Evolutionary conservation across 2,329 filamentous ascomycete species (phyloP), one percentile per base, ranked within the genome.

Genomic region (Rhinocladiella similis): DNA sequence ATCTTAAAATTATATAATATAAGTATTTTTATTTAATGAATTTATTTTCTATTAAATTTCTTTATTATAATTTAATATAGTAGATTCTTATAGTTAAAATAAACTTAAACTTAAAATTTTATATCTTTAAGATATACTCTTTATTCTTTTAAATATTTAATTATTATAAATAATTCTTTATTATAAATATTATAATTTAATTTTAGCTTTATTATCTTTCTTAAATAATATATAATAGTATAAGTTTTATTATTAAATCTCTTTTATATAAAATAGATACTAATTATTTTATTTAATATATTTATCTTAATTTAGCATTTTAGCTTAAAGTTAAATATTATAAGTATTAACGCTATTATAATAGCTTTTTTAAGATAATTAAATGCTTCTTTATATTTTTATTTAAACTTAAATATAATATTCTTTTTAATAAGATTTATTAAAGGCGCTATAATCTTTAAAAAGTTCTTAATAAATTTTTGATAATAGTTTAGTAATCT

Each of bases 401-500:
- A 19, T 47, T 2, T 36, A 38, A 41, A 55, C n/a, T 51, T 18
- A 38, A 54, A 60, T 22, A 18, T 33, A 66, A 50, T 12, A n/a
- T n/a, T n/a, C n/a, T n/a, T n/a, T n/a, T n/a, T n/a, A n/a, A n/a
- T n/a, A n/a, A n/a, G n/a, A n/a, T 46, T 25, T 14, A 51, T 60
- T 9, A 69, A 38, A 9, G 64, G 67, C 29, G 18, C 45, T 2
- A 54, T 55, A 3, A 66, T 62, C 10, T 49, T 38, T 5, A 50
- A 64, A 48, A 65, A 72, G 3, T 53, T 41, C 22, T 59, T 47
- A 25, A 72, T 67, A 49, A 71, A n/a, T n/a, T n/a, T n/a, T n/a
- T n/a, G n/a, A n/a, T n/a, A n/a, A n/a, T n/a, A n/a, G n/a, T n/a
- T n/a, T 38, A 13, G 18, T 62, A 10, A 35, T 35, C 29, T 14